Conservation (phyloP, 2,329 filamentous ascomycete species). For the Ophiostoma ips region DNA sequence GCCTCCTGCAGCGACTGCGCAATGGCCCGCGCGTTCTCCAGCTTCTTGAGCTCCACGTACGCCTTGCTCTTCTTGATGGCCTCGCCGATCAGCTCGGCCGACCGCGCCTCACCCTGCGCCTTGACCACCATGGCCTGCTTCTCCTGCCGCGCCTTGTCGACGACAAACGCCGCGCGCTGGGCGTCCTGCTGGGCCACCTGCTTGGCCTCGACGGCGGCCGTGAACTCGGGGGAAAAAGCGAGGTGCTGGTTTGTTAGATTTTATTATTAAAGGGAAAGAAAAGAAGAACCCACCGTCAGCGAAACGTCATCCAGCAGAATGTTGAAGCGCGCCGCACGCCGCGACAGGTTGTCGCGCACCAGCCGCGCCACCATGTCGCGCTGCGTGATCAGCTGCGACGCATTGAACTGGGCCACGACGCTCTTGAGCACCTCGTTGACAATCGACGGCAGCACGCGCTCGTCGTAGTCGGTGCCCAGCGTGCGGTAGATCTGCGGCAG, state of each 20-base stretch:
- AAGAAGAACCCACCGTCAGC: constrained; percentile 54
- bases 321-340: constrained; percentile 89
- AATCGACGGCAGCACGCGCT: constrained; percentile 94
- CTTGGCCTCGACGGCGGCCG: constrained; percentile 59
- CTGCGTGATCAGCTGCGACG: constrained; percentile 95
- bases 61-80: constrained; percentile 99
- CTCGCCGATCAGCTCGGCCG: constrained; percentile 93
- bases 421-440: constrained; percentile 98
- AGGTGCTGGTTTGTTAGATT: constrained; percentile 42
- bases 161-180: constrained; percentile 89
- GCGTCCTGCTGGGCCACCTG: constrained; percentile 81
- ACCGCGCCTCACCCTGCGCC: constrained; percentile 96
- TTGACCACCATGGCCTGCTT: constrained; percentile 98
- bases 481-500: constrained; percentile 98
- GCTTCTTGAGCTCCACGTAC: constrained; percentile 94
- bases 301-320: constrained; percentile 96
- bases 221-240: constrained; percentile 61
- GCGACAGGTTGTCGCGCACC: constrained; percentile 83
- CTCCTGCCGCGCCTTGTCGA: constrained; percentile 97
- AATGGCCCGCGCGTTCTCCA: constrained; percentile 87
- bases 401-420: constrained; percentile 97
- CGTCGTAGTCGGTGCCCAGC: constrained; percentile 95
- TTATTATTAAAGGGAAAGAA: background rate
- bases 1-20: constrained; percentile 76
- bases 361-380: constrained; percentile 89